Base-by-base conservation (phyloP, 352 stramenopile genomes). In the Phytopythium oedochilum region DNA sequence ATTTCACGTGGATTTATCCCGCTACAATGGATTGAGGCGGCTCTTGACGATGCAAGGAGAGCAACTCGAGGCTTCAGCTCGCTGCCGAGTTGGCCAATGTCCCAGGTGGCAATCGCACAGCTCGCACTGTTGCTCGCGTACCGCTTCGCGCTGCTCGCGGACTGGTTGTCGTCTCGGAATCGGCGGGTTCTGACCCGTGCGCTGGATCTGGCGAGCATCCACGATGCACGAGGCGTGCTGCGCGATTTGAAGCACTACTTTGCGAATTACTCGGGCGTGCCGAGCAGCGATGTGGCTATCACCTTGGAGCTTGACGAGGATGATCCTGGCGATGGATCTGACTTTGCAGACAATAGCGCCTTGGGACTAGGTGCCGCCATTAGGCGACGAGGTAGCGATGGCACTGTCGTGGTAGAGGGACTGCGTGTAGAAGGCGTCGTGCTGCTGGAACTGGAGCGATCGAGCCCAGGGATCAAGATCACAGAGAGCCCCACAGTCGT, bases 371-470 rank as follows among this genome's bases (percentile, higher is more conserved):
- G 42, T 5, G 42, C 42, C 5, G 23, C 25, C 12, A 23, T 48
- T n/a, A 20, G 15, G 6, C 42, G 14, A 0, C 42, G 14, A 2
- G 22, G 10, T 11, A 10, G 25, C 5, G 23, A 34, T 22, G n/a
- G 38, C 18, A 31, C 3, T 25, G 11, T 14, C 7, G 39, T 38
- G 2, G 15, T 31, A 9, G 25, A 15, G 5, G 47, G 17, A n/a
- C 12, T 44, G 17, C 53, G 23, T 39, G 52, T 83, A 2, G 64
- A 79, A 36, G 70, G 62, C 0, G 40, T 83, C 10, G 70, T 78
- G 11, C 60, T 74, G 6, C 32, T 75, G 2, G 55, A 73, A 44
- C 47, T 70, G 22, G 14, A 53, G 14, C n/a, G 18, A 20, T 45
- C 32, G 6, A 22, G 12, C 2, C 23, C 22, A 12, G 5, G 23